phyloP scores from a whole-genome alignment of 1,284 basidiomycete genomes.

The Tylopilus orsonianus region DNA sequence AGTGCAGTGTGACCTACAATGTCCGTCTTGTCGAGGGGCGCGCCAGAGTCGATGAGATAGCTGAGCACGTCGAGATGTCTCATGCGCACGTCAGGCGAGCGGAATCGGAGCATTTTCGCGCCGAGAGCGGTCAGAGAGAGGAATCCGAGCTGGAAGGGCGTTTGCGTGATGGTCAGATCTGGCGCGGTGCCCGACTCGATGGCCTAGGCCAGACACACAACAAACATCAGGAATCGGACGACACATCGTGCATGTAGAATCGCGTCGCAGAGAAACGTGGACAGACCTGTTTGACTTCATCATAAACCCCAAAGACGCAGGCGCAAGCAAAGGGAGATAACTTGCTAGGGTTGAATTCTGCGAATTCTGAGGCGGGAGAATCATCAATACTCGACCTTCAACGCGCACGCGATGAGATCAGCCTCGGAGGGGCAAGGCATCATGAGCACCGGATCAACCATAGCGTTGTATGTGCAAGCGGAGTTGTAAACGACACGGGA shows the following conservation, averaged over 20 bases:
- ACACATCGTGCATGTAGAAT: neutral
- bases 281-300: constrained; percentile 34
- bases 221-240: neutral
- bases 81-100: constrained; percentile 4
- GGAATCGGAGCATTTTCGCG: constrained; percentile 36
- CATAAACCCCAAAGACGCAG: constrained; percentile 39
- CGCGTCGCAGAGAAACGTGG: neutral
- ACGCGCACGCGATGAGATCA: neutral
- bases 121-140: constrained; percentile 44
- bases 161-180: constrained; percentile 44
- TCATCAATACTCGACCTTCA: neutral
- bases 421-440: constrained; percentile 4
- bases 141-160: constrained; percentile 48
- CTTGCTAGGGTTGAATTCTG: constrained; percentile 24
- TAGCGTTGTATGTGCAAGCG: neutral
- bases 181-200: constrained; percentile 42
- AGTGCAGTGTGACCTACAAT: constrained; percentile 52
- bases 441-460: neutral
- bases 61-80: constrained; percentile 39
- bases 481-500: neutral
- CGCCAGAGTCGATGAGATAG: constrained; percentile 44
- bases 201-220: constrained; percentile 28
- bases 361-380: constrained; percentile 18
- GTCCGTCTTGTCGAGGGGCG: constrained; percentile 43
- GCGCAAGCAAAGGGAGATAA: constrained; percentile 40